Percentiles rank a stretch among this genome's conserved stretches.
phyloP scores from a whole-genome alignment of 2,329 filamentous ascomycete genomes.

The Dothideomycetidae sp. region DNA sequence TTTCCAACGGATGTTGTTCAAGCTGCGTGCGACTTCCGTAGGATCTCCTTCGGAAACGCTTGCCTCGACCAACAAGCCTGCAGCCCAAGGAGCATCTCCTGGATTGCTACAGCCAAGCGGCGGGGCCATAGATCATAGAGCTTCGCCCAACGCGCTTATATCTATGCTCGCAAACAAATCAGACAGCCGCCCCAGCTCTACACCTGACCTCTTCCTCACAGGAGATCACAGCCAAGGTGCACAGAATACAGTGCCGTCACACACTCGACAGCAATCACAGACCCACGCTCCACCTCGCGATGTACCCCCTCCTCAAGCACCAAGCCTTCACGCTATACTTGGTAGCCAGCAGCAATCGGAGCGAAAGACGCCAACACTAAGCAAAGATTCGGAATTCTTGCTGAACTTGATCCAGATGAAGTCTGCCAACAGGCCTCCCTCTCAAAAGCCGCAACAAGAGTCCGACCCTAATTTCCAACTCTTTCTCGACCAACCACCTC shows the following conservation, averaged over 20 bases:
- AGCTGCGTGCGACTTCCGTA: constrained; percentile 3
- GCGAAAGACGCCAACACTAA: constrained; percentile 31
- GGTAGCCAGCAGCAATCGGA: constrained; percentile 26
- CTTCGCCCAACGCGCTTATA: constrained; percentile 3
- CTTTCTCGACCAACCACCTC: constrained; percentile 21
- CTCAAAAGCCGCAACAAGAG: constrained; percentile 17
- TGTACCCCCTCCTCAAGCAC: constrained; percentile 7
- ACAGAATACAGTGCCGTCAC: background rate
- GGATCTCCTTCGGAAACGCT: constrained; percentile 1
- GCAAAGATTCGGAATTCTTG: constrained; percentile 61
- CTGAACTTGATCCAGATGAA: constrained; percentile 62
- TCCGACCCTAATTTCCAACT: constrained; percentile 21
- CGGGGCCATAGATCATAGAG: background rate
- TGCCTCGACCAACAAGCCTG: background rate
- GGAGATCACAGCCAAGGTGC: constrained; percentile 1
- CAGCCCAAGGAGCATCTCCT: background rate
- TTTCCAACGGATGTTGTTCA: constrained; percentile 34
- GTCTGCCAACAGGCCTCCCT: constrained; percentile 23
- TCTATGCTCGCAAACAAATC: constrained; percentile 4
- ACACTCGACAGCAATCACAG: constrained; percentile 5
- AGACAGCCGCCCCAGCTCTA: constrained; percentile 2
- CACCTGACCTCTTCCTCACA: background rate
- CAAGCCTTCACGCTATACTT: constrained; percentile 23
- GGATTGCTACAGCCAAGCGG: constrained; percentile 1
- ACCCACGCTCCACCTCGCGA: constrained; percentile 8